Evolutionary conservation across 345 rosid species (phyloP).

Genomic region (Ceriops zippeliana): DNA sequence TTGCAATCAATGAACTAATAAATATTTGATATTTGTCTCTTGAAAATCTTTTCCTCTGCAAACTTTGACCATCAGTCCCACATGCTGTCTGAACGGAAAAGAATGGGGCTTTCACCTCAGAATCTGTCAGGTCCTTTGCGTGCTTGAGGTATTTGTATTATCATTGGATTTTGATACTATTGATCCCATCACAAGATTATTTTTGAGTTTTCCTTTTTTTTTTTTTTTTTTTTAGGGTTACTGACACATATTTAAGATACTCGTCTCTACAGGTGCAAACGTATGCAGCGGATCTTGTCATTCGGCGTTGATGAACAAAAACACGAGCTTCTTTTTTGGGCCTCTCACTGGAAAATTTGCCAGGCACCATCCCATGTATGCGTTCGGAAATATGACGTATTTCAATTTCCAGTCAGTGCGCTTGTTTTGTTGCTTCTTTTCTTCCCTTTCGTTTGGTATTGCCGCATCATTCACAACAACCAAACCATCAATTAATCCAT

Average conservation of each 20-base stretch:
- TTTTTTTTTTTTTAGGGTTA: not conserved
- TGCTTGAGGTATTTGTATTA: not conserved
- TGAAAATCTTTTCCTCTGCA: constrained; percentile 20
- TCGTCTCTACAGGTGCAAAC: too few relatives aligned
- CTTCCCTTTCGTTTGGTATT: not conserved
- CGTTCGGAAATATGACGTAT: constrained; percentile 12
- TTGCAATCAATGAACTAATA: constrained; percentile 19
- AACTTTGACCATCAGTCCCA: constrained; percentile 38
- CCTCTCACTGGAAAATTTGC: constrained; percentile 12
- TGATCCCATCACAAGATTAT: not conserved
- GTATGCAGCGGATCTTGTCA: too few relatives aligned
- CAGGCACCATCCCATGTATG: constrained; percentile 22
- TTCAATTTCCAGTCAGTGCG: constrained; percentile 22
- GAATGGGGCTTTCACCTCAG: constrained; percentile 20
- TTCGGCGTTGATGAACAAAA: not conserved
- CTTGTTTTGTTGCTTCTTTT: constrained; percentile 11
- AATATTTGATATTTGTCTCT: constrained; percentile 11
- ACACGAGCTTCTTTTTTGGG: not conserved
- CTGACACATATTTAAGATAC: too few relatives aligned
- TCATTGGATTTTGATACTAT: not conserved
- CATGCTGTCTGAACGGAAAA: constrained; percentile 24
- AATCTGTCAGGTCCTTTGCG: constrained; percentile 20
- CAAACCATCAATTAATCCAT: too few relatives aligned
- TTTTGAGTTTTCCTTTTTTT: not conserved
- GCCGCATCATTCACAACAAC: not conserved